Conservation (phyloP, 495 filamentous ascomycete genomes). For the Lasiosphaeria hispida region DNA sequence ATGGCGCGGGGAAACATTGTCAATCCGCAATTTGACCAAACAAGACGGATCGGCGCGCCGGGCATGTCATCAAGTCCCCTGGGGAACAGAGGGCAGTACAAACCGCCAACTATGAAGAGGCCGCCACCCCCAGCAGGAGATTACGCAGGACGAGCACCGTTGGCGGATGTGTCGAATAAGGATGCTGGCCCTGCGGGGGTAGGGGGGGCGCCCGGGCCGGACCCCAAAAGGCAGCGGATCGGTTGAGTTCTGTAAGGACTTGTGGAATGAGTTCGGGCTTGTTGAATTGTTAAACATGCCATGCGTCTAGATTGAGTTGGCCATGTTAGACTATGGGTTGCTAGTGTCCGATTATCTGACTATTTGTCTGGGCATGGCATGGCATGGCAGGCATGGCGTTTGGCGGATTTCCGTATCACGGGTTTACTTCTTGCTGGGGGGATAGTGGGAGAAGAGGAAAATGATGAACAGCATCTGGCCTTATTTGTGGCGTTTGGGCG, state of each 20-base stretch:
- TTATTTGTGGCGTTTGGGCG: too few species aligned
- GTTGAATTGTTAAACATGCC: not conserved
- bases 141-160: conserved; percentile 26
- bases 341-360: too few species aligned
- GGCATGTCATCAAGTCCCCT: conserved; percentile 51
- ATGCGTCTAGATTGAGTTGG: too few species aligned
- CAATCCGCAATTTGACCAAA: conserved; percentile 67
- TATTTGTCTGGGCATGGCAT: too few species aligned
- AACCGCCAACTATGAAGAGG: conserved; percentile 57
- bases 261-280: not conserved
- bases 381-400: too few species aligned
- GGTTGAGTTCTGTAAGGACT: conserved; percentile 17
- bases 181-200: conserved; percentile 10
- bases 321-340: too few species aligned
- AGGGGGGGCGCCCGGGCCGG: conserved; percentile 22
- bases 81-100: conserved; percentile 57
- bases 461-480: too few species aligned
- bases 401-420: too few species aligned
- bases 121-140: conserved; percentile 20
- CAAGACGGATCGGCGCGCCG: conserved; percentile 73
- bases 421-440: too few species aligned
- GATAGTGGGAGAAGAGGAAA: too few species aligned
- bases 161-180: conserved; percentile 42
- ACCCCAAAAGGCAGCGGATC: conserved; percentile 43
- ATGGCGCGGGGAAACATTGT: conserved; percentile 51